phyloP scores from a whole-genome alignment of 148 eudicot genomes.

The Arbutus unedo region DNA sequence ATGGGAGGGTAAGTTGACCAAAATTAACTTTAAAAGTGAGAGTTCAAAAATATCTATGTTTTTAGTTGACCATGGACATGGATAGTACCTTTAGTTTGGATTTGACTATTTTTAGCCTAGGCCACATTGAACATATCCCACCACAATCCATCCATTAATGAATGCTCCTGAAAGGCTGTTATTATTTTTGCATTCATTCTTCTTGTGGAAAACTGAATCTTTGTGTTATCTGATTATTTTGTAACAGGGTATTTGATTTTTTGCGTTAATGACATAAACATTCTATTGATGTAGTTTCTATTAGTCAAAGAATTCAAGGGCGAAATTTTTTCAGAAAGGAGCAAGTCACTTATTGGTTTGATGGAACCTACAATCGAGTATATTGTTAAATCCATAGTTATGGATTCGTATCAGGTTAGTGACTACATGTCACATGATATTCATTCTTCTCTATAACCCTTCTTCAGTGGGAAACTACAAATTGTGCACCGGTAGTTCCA shows the following conservation, averaged over 20 bases:
- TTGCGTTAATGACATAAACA: constrained; percentile 53
- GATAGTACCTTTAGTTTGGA: background rate
- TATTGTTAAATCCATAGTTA: constrained; percentile 49
- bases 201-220: background rate
- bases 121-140: background rate
- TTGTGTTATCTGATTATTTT: background rate
- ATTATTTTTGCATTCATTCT: background rate
- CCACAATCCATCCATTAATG: background rate
- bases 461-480: background rate
- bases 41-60: too few species aligned
- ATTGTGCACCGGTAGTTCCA: background rate
- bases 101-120: background rate
- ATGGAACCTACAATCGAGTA: constrained; percentile 70
- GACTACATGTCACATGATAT: constrained; percentile 8
- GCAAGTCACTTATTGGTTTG: constrained; percentile 41
- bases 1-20: too few species aligned
- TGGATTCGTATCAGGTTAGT: constrained; percentile 47
- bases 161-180: background rate
- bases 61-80: constrained; percentile 1
- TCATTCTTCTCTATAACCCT: constrained; percentile 8
- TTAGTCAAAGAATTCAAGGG: constrained; percentile 30
- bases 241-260: constrained; percentile 51
- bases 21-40: too few species aligned
- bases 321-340: constrained; percentile 24
- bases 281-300: constrained; percentile 33